These are phyloP conservation scores for Crithidia expoeki DNA, from an alignment of 208 protist species.

Conservation along the genomic window DNA sequence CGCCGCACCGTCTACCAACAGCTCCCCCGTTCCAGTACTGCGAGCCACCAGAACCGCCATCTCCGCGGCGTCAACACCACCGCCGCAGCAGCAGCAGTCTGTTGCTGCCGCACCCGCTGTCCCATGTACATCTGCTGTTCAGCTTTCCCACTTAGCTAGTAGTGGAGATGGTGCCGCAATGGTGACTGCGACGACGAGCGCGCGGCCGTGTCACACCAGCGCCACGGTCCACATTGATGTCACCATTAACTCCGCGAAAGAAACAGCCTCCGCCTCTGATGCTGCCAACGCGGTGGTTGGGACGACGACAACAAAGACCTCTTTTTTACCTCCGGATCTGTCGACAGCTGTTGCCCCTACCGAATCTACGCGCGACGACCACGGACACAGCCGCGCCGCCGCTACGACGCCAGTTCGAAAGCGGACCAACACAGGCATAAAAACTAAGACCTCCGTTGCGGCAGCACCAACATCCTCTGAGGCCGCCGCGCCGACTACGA, in stretches of 20 bases:
- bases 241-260: neutral
- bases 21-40: neutral
- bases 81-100: neutral
- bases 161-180: neutral
- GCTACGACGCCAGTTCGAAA: neutral
- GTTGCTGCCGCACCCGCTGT: neutral
- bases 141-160: neutral
- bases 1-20: neutral
- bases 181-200: neutral
- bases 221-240: neutral
- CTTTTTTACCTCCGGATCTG: neutral
- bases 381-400: neutral
- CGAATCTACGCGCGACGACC: too few relatives aligned
- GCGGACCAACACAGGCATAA: neutral
- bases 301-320: neutral
- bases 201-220: slow-evolving; percentile 5
- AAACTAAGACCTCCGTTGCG: slow-evolving; percentile 1
- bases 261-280: neutral
- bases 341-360: neutral
- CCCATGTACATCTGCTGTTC: neutral
- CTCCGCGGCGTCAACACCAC: slow-evolving; percentile 1
- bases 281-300: neutral
- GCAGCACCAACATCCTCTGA: neutral
- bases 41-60: neutral
- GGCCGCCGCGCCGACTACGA: neutral